Conservation (phyloP, 768 basidiomycete species). For the Phylloporus arenicola region DNA sequence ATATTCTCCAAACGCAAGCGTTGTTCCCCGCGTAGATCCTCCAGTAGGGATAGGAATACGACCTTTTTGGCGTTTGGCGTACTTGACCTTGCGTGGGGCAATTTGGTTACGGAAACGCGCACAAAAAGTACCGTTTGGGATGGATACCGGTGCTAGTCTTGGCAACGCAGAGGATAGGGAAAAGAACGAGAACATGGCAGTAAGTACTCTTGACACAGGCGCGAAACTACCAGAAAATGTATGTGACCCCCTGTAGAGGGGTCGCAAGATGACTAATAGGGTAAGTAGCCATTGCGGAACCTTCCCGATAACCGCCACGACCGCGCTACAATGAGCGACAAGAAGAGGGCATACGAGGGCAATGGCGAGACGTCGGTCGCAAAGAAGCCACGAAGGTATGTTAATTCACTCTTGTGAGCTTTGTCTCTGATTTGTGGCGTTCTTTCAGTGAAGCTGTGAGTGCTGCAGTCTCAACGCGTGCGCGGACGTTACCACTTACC, state of each 20-base stretch:
- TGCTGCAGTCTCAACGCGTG: conserved; percentile 30
- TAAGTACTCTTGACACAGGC: no score
- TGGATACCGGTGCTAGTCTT: conserved; percentile 7
- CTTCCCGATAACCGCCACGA: conserved; percentile 1
- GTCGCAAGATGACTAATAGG: conserved; percentile 3
- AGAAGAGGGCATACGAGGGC: conserved; percentile 56
- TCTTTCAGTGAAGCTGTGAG: conserved; percentile 64
- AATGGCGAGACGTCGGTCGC: conserved; percentile 41
- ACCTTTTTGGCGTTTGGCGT: conserved; percentile 88
- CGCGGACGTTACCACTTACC: neutral
- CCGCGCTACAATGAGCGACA: conserved; percentile 52
- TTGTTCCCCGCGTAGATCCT: conserved; percentile 90
- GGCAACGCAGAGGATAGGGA: conserved; percentile 14
- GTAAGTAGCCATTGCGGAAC: neutral
- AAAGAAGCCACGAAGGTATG: conserved; percentile 67
- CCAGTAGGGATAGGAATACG: conserved; percentile 79
- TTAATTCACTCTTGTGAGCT: neutral
- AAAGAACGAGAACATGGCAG: conserved; percentile 20
- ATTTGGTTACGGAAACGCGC: conserved; percentile 50
- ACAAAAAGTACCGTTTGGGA: conserved; percentile 16
- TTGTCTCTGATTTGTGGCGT: conserved; percentile 8
- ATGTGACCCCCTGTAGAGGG: conserved; percentile 18
- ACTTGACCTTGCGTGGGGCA: conserved; percentile 78
- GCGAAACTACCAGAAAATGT: neutral
- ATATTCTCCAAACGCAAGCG: conserved; percentile 87